These are phyloP conservation scores for Rickenella mellea DNA, from an alignment of 768 basidiomycete genomes.

Conservation along the genomic window DNA sequence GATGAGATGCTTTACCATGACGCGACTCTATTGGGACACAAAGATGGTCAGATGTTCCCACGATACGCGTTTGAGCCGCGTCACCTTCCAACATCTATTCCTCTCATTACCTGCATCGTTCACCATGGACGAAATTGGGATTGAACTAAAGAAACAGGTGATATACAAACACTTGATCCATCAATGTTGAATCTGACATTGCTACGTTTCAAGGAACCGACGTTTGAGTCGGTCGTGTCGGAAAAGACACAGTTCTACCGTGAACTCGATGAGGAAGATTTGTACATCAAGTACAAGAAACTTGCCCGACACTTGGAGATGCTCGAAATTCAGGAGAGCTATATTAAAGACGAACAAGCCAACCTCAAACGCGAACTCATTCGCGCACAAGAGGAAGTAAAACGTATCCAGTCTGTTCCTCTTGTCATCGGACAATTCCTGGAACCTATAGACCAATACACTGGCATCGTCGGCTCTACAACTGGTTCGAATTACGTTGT, in stretches of 20 bases:
- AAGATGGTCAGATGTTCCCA: too few species aligned
- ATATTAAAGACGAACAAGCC: constrained; percentile 97
- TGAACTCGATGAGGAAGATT: constrained; percentile 83
- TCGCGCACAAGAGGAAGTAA: constrained; percentile 98
- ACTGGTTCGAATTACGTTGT: constrained; percentile 99
- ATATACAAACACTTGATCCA: constrained; percentile 15
- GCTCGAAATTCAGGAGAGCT: constrained; percentile 88
- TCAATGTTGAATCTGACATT: background rate
- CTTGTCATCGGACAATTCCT: constrained; percentile 99
- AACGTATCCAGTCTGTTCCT: constrained; percentile 96
- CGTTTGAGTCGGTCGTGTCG: constrained; percentile 77
- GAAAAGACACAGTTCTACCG: constrained; percentile 85
- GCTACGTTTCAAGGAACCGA: constrained; percentile 57
- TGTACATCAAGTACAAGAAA: constrained; percentile 97
- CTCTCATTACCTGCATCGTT: constrained; percentile 10
- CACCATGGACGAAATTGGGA: constrained; percentile 84
- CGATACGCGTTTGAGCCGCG: constrained; percentile 12
- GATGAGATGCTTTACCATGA: constrained; percentile 21
- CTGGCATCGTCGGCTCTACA: constrained; percentile 94
- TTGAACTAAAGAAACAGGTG: constrained; percentile 75
- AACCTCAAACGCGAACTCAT: constrained; percentile 97
- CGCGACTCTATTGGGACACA: constrained; percentile 2
- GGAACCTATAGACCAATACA: constrained; percentile 95
- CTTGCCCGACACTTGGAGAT: constrained; percentile 92
- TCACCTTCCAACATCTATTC: constrained; percentile 7